Percentiles rank a stretch among this genome's conserved stretches.
Conservation (phyloP, 352 stramenopile species). For the Phytophthora tubulina region DNA sequence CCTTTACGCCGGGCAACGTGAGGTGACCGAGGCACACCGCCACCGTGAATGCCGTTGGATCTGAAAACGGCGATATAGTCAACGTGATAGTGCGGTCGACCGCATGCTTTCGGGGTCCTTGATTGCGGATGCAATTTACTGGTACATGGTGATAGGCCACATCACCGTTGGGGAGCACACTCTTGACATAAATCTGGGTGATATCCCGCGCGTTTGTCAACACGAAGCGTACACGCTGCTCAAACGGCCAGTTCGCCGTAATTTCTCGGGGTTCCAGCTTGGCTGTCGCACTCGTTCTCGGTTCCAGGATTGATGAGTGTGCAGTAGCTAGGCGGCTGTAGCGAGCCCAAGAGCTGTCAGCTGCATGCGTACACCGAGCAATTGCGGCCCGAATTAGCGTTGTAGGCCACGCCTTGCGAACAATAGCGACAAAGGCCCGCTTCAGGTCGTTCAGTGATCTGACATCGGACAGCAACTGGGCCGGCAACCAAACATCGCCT, state of each 20-base stretch:
- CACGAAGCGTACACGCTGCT: slow-evolving; percentile 43
- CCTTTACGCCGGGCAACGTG: slow-evolving; percentile 39
- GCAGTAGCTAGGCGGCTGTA: slow-evolving; percentile 27
- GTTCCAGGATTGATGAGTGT: slow-evolving; percentile 41
- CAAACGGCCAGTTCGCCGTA: slow-evolving; percentile 61
- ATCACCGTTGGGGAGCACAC: slow-evolving; percentile 53
- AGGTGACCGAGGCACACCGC: slow-evolving; percentile 51
- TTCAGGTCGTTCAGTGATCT: slow-evolving; percentile 46
- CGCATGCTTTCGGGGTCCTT: slow-evolving; percentile 26
- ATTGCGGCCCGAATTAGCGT: slow-evolving; percentile 29
- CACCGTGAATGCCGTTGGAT: slow-evolving; percentile 56
- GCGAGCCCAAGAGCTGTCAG: neutral
- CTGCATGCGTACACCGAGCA: slow-evolving; percentile 19
- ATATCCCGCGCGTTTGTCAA: slow-evolving; percentile 44
- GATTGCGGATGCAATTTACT: slow-evolving; percentile 21
- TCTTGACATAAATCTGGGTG: slow-evolving; percentile 58
- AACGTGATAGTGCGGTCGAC: slow-evolving; percentile 53
- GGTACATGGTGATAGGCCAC: slow-evolving; percentile 51
- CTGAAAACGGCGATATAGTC: slow-evolving; percentile 61
- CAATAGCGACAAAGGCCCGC: slow-evolving; percentile 36
- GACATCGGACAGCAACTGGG: slow-evolving; percentile 29
- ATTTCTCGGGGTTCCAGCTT: slow-evolving; percentile 54
- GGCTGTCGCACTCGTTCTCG: slow-evolving; percentile 8
- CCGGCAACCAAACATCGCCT: slow-evolving; percentile 39
- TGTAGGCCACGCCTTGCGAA: slow-evolving; percentile 48